Base-by-base conservation (phyloP, 352 stramenopile species). In the Ophiocytium majus region DNA sequence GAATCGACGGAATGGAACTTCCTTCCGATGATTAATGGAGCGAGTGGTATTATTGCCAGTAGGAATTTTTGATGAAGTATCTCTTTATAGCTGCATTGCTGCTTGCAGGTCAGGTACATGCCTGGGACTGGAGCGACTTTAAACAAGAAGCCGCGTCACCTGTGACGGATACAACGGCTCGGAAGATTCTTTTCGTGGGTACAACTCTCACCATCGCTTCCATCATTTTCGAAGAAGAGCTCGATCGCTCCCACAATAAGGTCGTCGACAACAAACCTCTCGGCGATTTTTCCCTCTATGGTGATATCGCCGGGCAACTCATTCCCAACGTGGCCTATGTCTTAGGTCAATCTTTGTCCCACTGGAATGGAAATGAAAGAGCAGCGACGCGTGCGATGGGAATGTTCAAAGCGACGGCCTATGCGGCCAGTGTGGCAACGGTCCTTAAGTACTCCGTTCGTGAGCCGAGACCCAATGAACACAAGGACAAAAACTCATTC, bases 61-160 rank as follows among this genome's bases (percentile, higher is more conserved):
- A n/a, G n/a, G n/a, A n/a, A n/a, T n/a, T 71, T 71, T 71, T 71
- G 28, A 71, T 71, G 57, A 71, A 71, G 57, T 71, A 23, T 23
- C 28, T 71, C 57, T 71, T 71, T 71, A 23, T 71, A 71, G 23
- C 28, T 71, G 28, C 57, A 23, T 28, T 71, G 57, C 23, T 71
- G 57, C 28, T 28, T 71, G 19, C 28, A 23, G 57, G 28, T 23
- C 23, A 28, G 23, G 23, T 28, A 23, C 28, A 71, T 71, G 57
- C 57, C 57, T 71, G 57, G 57, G 28, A 71, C 57, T 23, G 23
- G 57, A 71, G 28, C 23, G 57, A 71, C 57, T 28, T 71, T 71
- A 28, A 28, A 23, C 19, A 71, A 71, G 57, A 71, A 28, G 57
- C 57, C 19, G 57, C 57, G 57, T 71, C 57, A 28, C 57, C 57